Conservation (phyloP, 2,329 filamentous ascomycete genomes). For the Tricladium varicosporioides region DNA sequence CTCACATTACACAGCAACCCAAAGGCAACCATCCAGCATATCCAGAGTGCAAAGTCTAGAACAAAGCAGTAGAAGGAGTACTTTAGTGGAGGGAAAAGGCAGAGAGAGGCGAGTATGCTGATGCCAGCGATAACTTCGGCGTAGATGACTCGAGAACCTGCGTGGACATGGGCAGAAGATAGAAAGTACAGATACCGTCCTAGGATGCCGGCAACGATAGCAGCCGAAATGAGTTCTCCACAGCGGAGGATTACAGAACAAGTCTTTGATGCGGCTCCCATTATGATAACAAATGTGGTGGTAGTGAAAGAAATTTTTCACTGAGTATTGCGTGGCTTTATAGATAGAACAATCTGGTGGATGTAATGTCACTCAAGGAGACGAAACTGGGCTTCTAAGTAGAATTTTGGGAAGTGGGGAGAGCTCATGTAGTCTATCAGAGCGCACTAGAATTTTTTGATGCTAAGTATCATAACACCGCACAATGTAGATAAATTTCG, state of each 20-base stretch:
- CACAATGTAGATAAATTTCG: not conserved
- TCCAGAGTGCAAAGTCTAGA: not conserved
- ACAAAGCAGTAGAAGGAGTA: not conserved
- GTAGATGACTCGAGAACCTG: not conserved
- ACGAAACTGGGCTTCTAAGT: not conserved
- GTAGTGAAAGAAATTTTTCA: not conserved
- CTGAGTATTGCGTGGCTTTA: not conserved
- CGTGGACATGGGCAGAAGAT: not conserved
- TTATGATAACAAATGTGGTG: not conserved
- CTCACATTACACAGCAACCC: constrained; percentile 2
- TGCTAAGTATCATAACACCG: not conserved
- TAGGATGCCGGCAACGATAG: constrained; percentile 4
- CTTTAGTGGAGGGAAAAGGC: not conserved
- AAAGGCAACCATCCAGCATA: constrained; percentile 7
- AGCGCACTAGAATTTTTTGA: not conserved
- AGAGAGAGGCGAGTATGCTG: not conserved
- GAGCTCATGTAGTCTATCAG: not conserved
- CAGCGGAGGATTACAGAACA: not conserved
- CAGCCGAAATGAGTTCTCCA: not conserved
- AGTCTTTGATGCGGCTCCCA: not conserved
- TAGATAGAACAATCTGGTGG: not conserved
- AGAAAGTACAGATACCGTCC: not conserved
- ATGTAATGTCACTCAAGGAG: not conserved
- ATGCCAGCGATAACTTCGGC: constrained; percentile 2
- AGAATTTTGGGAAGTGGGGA: not conserved